Percentiles rank a stretch among this genome's conserved stretches.
phyloP scores from a whole-genome alignment of 345 rosid genomes.

The Viola odorata region DNA sequence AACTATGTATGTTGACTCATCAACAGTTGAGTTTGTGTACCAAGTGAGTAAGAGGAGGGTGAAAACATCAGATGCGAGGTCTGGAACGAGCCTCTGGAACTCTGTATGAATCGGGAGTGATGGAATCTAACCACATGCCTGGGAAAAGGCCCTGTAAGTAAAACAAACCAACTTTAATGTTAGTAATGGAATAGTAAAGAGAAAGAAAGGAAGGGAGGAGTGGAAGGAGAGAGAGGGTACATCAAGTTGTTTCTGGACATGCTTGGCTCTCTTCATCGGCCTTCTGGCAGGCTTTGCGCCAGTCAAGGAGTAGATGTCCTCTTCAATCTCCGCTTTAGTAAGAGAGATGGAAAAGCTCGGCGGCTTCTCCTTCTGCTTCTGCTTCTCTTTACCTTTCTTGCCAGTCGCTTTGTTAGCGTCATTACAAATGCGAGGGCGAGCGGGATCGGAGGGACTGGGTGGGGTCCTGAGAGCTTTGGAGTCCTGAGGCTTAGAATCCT shows the following conservation, averaged over 20 bases:
- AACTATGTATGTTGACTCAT: too few relatives aligned
- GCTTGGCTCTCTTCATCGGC: constrained; percentile 25
- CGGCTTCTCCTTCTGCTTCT: constrained; percentile 16
- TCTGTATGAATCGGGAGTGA: constrained; percentile 19
- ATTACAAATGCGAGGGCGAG: background rate
- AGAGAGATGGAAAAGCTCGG: constrained; percentile 20
- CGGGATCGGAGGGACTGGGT: too few relatives aligned
- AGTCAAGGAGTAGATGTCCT: constrained; percentile 22
- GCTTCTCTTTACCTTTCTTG: constrained; percentile 7
- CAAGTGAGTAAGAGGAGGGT: background rate
- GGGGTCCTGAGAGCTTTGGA: constrained; percentile 11
- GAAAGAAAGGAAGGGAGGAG: background rate
- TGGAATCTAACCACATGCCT: constrained; percentile 20
- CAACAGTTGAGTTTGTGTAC: too few relatives aligned
- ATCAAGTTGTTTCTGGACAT: constrained; percentile 26
- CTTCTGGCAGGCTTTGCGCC: constrained; percentile 25
- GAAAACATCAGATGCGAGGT: constrained; percentile 8
- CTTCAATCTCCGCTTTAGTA: constrained; percentile 24
- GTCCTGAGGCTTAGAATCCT: too few relatives aligned
- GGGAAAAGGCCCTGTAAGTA: constrained; percentile 25
- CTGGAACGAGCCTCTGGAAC: constrained; percentile 18
- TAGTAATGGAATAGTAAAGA: background rate
- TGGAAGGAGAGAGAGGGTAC: background rate
- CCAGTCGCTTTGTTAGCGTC: background rate
- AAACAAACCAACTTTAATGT: background rate